Percentiles rank a stretch among this genome's conserved stretches.
Conservation (phyloP, 805 yeast genomes). For the Saturnispora bothae region DNA sequence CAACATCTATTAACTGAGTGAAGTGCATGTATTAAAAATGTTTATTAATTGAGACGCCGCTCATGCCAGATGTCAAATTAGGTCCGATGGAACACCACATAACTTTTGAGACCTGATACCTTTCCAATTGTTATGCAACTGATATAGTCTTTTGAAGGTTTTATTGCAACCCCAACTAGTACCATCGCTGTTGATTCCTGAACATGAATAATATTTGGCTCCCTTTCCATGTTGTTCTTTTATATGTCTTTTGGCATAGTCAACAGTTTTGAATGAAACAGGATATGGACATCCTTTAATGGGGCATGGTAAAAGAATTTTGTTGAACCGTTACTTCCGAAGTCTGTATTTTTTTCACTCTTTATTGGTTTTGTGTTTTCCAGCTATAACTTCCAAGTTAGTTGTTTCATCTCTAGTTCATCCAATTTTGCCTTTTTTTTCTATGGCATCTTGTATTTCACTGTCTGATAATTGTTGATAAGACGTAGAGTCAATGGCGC, state of each 20-base stretch:
- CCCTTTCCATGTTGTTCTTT: constrained; percentile 3
- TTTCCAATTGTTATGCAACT: constrained; percentile 5
- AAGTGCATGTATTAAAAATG: too few species aligned
- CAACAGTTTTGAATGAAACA: constrained; percentile 2
- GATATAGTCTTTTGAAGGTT: constrained; percentile 5
- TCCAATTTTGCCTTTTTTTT: neutral
- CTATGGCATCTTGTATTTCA: neutral
- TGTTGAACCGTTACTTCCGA: neutral
- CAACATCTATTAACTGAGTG: too few species aligned
- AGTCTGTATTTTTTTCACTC: neutral
- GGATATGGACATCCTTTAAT: constrained; percentile 1
- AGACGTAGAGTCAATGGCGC: too few species aligned
- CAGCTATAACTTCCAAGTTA: neutral
- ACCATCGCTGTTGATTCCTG: neutral
- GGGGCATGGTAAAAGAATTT: constrained; percentile 1
- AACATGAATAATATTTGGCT: neutral
- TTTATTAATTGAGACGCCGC: too few species aligned
- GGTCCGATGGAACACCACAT: neutral
- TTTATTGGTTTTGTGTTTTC: neutral
- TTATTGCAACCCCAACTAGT: constrained; percentile 2
- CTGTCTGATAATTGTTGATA: neutral
- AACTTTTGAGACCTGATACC: neutral
- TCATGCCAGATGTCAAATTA: neutral
- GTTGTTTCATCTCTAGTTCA: neutral
- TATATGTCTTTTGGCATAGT: constrained; percentile 3